Percentiles rank a stretch among this genome's conserved stretches.
Evolutionary conservation across 1,284 basidiomycete genomes (phyloP).

Genomic region (Tilletia indica): DNA sequence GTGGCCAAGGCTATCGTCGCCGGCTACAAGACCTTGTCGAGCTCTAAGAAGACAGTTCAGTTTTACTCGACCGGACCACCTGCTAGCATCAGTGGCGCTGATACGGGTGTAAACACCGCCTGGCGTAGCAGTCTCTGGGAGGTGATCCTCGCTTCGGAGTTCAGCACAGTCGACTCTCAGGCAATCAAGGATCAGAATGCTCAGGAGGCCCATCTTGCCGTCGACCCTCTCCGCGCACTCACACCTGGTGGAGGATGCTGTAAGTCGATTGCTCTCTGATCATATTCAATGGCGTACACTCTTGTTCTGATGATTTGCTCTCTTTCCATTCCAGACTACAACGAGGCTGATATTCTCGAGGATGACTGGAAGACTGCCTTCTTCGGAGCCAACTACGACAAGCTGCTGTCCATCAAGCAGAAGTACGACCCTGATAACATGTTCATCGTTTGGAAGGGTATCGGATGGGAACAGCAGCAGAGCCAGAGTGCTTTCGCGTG

Average conservation of each 20-base stretch:
- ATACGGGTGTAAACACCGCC: constrained; percentile 25
- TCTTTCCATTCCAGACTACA: constrained; percentile 19
- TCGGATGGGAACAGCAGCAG: constrained; percentile 24
- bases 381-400: constrained; percentile 24
- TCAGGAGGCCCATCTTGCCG: constrained; percentile 19
- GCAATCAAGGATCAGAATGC: constrained; percentile 11
- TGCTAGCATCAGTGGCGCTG: constrained; percentile 19
- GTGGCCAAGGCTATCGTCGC: constrained; percentile 21
- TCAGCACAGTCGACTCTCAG: not conserved
- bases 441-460: constrained; percentile 28
- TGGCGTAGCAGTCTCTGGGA: constrained; percentile 25
- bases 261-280: not conserved
- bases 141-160: constrained; percentile 16
- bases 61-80: constrained; percentile 26
- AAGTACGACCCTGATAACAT: constrained; percentile 26
- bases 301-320: not conserved
- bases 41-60: constrained; percentile 17
- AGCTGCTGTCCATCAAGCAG: constrained; percentile 23
- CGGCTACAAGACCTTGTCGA: constrained; percentile 2
- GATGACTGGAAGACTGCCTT: constrained; percentile 26
- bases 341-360: constrained; percentile 21
- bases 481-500: constrained; percentile 20
- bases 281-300: not conserved
- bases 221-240: constrained; percentile 14
- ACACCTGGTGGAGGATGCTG: constrained; percentile 24